phyloP scores from a whole-genome alignment of 305 asterid genomes.

The Fraxinus sp. region DNA sequence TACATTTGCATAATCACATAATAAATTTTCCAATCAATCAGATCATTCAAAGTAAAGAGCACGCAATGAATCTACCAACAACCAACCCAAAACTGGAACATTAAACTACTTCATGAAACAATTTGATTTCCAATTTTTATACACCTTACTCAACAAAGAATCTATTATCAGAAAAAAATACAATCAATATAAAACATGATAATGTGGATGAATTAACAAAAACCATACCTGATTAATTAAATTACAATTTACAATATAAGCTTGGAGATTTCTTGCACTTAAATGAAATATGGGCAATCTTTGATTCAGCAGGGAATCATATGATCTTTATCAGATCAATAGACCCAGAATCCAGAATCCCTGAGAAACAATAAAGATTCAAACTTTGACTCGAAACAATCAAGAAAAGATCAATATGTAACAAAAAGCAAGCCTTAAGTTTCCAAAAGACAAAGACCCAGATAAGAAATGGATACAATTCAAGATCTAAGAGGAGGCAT shows the following conservation, averaged over 20 bases:
- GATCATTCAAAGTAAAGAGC: conserved; percentile 4
- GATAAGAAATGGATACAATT: conserved; percentile 37
- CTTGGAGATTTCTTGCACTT: conserved; percentile 27
- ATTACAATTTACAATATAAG: conserved; percentile 35
- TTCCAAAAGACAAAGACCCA: conserved; percentile 47
- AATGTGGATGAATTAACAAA: conserved; percentile 49
- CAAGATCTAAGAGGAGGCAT: conserved; percentile 54
- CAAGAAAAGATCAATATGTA: conserved; percentile 26
- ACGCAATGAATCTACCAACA: conserved; percentile 25
- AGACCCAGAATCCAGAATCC: conserved; percentile 52
- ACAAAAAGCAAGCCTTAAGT: conserved; percentile 24
- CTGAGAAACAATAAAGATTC: conserved; percentile 38
- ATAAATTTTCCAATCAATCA: conserved; percentile 18
- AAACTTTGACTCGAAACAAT: conserved; percentile 25
- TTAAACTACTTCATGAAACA: conserved; percentile 7
- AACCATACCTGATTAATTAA: conserved; percentile 32
- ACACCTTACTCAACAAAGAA: conserved; percentile 18
- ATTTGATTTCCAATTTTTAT: conserved; percentile 14
- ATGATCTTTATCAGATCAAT: conserved; percentile 56
- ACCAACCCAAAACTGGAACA: conserved; percentile 31
- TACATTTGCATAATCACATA: not conserved
- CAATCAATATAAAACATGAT: conserved; percentile 30
- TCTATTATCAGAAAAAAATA: conserved; percentile 24
- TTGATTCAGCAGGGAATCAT: conserved; percentile 38
- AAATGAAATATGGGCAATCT: conserved; percentile 30